Evolutionary conservation across 2,329 filamentous ascomycete genomes (phyloP), one percentile per base, ranked within the genome.

Genomic region (Colletotrichum graminicola): DNA sequence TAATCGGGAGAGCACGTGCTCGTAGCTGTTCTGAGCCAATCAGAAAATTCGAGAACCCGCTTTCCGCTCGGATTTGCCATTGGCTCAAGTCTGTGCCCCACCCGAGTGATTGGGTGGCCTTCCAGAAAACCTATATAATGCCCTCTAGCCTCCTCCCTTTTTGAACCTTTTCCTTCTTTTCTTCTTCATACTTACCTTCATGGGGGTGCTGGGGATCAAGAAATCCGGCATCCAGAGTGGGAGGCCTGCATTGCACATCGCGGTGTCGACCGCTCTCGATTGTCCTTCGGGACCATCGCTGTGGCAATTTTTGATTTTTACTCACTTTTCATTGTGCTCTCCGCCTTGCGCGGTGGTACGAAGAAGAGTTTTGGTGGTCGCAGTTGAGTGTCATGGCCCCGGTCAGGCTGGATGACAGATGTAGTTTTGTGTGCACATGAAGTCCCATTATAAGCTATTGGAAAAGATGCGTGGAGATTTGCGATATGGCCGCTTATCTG

Each of bases 151-250:
- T 73, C 56, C 60, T 64, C 1, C 1, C 0, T 6, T 34, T 76
- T 5, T 49, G n/a, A n/a, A n/a, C n/a, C 12, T 80, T 56, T 61
- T 73, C 32, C 43, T 8, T 2, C 0, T 47, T 54, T 66, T 75
- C 77, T 64, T 52, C 81, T 83, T 83, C 82, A 86, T 86, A 86
- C 84, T 86, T 86, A 85, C 83, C 83, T 86, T 86, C 79, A 81
- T 79, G 78, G 78, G 80, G 77, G 76, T 72, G 75, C 74, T 76
- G 78, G 77, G 77, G 84, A 78, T 87, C 84, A 86, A 74, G 82
- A 83, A 82, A 77, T 74, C 79, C 77, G 76, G 76, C 68, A 75
- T 75, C 78, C 81, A 85, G 81, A 77, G 76, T 76, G 81, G 82
- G 78, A 80, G 80, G 80, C 83, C 84, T 86, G 84, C 84, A 87